A percentile compares a stretch with the other conserved stretches of the same genome.
Evolutionary conservation across 805 yeast species (phyloP).

Genomic region (Lipomyces sp.): DNA sequence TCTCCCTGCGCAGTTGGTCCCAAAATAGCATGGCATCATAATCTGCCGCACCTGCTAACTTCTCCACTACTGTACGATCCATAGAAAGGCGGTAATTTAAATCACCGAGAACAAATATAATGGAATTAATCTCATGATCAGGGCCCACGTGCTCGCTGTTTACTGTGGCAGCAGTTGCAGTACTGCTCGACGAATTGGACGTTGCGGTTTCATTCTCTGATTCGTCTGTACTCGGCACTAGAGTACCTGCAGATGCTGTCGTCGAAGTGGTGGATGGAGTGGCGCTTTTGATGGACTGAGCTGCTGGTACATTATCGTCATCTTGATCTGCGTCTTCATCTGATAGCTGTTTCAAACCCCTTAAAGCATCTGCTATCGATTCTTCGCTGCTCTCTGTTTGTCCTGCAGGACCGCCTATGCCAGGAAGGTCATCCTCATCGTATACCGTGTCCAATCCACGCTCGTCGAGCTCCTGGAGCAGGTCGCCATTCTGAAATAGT

Average conservation of each 20-base stretch:
- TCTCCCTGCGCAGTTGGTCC: slow-evolving; percentile 46
- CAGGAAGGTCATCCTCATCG: slow-evolving; percentile 6
- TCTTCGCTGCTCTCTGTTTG: too few relatives aligned
- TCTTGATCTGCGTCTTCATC: slow-evolving; percentile 18
- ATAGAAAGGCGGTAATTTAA: slow-evolving; percentile 49
- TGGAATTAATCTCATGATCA: slow-evolving; percentile 28
- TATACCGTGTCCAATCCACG: slow-evolving; percentile 32
- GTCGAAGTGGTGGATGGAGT: background rate
- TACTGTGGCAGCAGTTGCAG: slow-evolving; percentile 19
- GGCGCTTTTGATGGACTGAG: too few relatives aligned
- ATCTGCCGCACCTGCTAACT: slow-evolving; percentile 36
- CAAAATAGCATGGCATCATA: slow-evolving; percentile 40
- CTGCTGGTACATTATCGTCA: slow-evolving; percentile 9
- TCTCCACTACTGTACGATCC: slow-evolving; percentile 35
- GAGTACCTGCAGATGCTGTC: background rate
- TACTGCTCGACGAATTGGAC: slow-evolving; percentile 3
- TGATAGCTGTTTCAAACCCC: background rate
- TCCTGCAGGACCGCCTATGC: too few relatives aligned
- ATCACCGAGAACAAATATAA: slow-evolving; percentile 50
- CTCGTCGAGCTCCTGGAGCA: slow-evolving; percentile 32
- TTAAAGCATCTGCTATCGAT: background rate
- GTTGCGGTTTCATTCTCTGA: slow-evolving; percentile 16
- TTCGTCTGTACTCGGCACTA: slow-evolving; percentile 7
- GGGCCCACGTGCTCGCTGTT: slow-evolving; percentile 24
- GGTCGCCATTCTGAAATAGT: slow-evolving; percentile 34